phyloP scores from a whole-genome alignment of 2,329 filamentous ascomycete genomes.

The Cercospora berteroae region DNA sequence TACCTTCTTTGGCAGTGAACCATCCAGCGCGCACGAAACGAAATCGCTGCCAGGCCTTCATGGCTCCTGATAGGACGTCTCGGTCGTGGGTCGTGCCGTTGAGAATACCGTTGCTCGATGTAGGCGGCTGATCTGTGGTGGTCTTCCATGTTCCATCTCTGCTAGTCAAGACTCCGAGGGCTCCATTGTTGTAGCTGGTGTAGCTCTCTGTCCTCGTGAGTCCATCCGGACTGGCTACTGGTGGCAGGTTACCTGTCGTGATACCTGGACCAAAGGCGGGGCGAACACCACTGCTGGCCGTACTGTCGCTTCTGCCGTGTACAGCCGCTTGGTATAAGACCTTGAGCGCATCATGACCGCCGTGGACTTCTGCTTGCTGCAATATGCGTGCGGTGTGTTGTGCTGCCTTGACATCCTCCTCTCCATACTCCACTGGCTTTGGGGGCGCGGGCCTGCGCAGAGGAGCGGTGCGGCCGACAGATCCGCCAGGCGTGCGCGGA shows the following conservation, averaged over 20 bases:
- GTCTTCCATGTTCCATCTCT: slow-evolving; percentile 28
- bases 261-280: slow-evolving; percentile 28
- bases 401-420: slow-evolving; percentile 58
- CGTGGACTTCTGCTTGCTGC: slow-evolving; percentile 70
- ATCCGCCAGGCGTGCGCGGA: slow-evolving; percentile 66
- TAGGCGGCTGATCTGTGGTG: slow-evolving; percentile 26
- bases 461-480: slow-evolving; percentile 64
- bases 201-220: slow-evolving; percentile 16
- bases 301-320: slow-evolving; percentile 48
- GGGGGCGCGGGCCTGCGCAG: slow-evolving; percentile 58
- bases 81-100: slow-evolving; percentile 35
- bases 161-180: slow-evolving; percentile 24
- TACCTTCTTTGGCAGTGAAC: slow-evolving; percentile 91
- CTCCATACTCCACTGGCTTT: slow-evolving; percentile 39
- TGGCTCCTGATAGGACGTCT: slow-evolving; percentile 57
- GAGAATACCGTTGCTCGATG: slow-evolving; percentile 14
- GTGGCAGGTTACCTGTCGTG: slow-evolving; percentile 24
- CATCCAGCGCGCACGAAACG: slow-evolving; percentile 95
- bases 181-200: slow-evolving; percentile 24
- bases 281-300: slow-evolving; percentile 31
- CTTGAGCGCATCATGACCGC: slow-evolving; percentile 88
- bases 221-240: slow-evolving; percentile 27
- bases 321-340: slow-evolving; percentile 80
- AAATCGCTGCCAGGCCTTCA: slow-evolving; percentile 86
- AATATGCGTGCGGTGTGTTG: slow-evolving; percentile 60